Conservation (phyloP, 2,329 filamentous ascomycete genomes). For the Myrmaecium sp. region DNA sequence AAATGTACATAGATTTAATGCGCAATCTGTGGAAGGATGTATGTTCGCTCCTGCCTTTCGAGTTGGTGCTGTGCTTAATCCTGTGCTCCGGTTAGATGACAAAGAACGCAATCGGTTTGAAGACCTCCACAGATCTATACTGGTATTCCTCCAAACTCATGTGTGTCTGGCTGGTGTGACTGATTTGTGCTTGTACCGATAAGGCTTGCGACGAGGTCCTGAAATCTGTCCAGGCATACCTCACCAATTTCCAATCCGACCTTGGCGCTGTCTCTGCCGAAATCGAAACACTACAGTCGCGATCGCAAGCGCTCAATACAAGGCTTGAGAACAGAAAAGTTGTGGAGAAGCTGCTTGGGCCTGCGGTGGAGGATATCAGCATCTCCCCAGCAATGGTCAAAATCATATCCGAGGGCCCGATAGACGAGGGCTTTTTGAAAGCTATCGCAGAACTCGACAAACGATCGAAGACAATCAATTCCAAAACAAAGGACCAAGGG, state of each 20-base stretch:
- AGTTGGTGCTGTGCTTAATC: slow-evolving; percentile 13
- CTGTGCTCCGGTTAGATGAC: slow-evolving; percentile 38
- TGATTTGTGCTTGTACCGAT: slow-evolving; percentile 1
- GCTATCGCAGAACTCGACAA: slow-evolving; percentile 71
- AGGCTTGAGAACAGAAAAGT: slow-evolving; percentile 77
- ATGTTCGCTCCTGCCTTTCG: slow-evolving; percentile 21
- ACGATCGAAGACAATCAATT: slow-evolving; percentile 54
- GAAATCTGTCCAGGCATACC: slow-evolving; percentile 79
- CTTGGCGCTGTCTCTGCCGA: slow-evolving; percentile 83
- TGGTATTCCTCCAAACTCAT: slow-evolving; percentile 18
- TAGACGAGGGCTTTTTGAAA: slow-evolving; percentile 80
- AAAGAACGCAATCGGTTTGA: slow-evolving; percentile 72
- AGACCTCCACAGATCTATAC: slow-evolving; percentile 76
- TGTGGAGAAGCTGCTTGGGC: slow-evolving; percentile 74
- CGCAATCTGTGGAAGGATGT: slow-evolving; percentile 59
- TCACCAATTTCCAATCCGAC: slow-evolving; percentile 86
- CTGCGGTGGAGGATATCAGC: slow-evolving; percentile 81
- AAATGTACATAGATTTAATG: slow-evolving; percentile 32
- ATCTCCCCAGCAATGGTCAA: slow-evolving; percentile 70
- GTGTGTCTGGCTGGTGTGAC: background rate
- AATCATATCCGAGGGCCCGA: slow-evolving; percentile 72
- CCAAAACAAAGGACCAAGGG: slow-evolving; percentile 42
- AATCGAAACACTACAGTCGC: slow-evolving; percentile 80
- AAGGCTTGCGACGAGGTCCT: slow-evolving; percentile 79
- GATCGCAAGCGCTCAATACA: slow-evolving; percentile 67